Base-by-base conservation (phyloP, 2,329 filamentous ascomycete species). In the Fusarium cyanostomum region DNA sequence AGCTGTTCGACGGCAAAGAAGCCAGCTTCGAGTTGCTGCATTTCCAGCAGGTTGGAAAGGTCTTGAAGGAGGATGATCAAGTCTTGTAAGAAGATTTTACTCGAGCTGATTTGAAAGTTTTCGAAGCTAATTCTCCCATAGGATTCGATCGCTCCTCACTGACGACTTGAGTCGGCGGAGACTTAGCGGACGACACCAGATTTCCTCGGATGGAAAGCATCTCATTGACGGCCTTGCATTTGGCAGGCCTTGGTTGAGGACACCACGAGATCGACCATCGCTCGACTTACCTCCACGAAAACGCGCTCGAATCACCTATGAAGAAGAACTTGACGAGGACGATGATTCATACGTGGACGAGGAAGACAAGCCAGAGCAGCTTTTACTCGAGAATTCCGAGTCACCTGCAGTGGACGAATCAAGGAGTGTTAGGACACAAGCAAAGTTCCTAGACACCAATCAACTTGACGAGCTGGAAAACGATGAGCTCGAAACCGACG, bases 201-300 rank as follows among this genome's bases (percentile, higher is more conserved):
- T 97, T 50, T 88, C 90, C 0, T 71, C 79, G 2, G 90, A 92
- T 74, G 94, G 94, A 5, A 89, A 84, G 66, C 93, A 94, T 72
- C 82, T 97, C 7, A 84, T 95, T 10, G 94, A 98, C 73, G 94
- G 94, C 4, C 81, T 97, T 16, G 86, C 92, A 0, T 97, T 94
- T 73, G 94, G 94, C 3, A 85, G 89, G 58, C 88, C 90, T 1
- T 87, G 87, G 71, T 78, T 94, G 8, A 85, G 85, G 68, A 71
- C 78, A 2, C 81, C 84, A 1, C 81, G 82, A 8, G 82, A 82
- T 55, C 84, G 92, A 42, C 92, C 92, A 1, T 74, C 84, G 0
- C 79, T 96, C 34, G 79, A 82, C 11, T 91, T 96, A 13, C 91
- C 91, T 1, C 89, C 92, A 1, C 84, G 89, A 61, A 96, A 95